Percentiles rank a stretch among this genome's conserved stretches.
Conservation (phyloP, 345 rosid species). For the Atalantia buxifolia region DNA sequence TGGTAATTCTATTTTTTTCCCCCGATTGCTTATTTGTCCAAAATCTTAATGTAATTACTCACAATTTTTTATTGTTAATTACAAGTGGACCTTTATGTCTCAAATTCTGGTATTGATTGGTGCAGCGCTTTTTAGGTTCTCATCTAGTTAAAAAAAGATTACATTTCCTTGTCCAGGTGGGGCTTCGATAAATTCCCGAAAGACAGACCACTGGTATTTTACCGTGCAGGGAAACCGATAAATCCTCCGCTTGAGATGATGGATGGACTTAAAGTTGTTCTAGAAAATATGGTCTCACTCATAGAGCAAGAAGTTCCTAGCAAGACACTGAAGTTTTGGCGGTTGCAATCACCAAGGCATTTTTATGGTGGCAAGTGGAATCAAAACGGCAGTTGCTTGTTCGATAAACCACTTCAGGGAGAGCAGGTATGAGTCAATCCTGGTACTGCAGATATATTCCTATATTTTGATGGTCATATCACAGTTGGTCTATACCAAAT, state of each 20-base stretch:
- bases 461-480: neutral
- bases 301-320: constrained; percentile 58
- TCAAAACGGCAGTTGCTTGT: constrained; percentile 89
- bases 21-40: neutral
- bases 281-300: constrained; percentile 63
- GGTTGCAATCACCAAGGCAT: constrained; percentile 92
- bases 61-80: neutral
- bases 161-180: constrained; percentile 59
- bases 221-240: constrained; percentile 60
- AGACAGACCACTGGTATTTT: constrained; percentile 82
- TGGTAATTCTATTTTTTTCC: constrained; percentile 48
- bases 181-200: constrained; percentile 85
- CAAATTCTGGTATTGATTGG: neutral
- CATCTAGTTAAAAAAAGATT: neutral
- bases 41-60: neutral
- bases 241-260: constrained; percentile 63
- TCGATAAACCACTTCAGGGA: constrained; percentile 61
- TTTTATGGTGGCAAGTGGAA: constrained; percentile 94
- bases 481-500: neutral
- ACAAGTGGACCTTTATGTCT: neutral
- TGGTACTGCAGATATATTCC: neutral
- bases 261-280: constrained; percentile 74
- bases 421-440: constrained; percentile 49
- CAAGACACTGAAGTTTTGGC: constrained; percentile 79
- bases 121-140: neutral